Evolutionary conservation across 2,329 filamentous ascomycete species (phyloP).

Genomic region (Magnaporthiopsis incrustans): DNA sequence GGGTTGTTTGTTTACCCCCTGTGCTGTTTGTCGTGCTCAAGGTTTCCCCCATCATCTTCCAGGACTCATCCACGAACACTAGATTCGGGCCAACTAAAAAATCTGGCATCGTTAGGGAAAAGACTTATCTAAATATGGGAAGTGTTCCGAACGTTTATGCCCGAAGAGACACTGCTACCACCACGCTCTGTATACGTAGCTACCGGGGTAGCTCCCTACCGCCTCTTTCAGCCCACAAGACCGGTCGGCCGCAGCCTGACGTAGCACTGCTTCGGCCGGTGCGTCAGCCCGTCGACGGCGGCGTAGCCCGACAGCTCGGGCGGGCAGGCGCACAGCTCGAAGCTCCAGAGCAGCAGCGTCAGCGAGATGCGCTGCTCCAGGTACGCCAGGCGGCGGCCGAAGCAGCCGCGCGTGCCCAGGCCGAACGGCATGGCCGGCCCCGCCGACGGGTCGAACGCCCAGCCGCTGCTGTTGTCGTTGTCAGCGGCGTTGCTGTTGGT

Average conservation of each 20-base stretch:
- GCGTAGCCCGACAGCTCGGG: neutral
- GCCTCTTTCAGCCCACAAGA: constrained; percentile 9
- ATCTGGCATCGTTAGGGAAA: too few relatives aligned
- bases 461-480: constrained; percentile 15
- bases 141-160: too few relatives aligned
- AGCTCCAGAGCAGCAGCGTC: constrained; percentile 29
- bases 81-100: too few relatives aligned
- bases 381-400: constrained; percentile 28
- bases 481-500: constrained; percentile 10
- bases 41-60: too few relatives aligned
- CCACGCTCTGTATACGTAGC: too few relatives aligned
- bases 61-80: too few relatives aligned
- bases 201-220: neutral
- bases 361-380: constrained; percentile 26
- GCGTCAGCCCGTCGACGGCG: neutral
- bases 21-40: too few relatives aligned
- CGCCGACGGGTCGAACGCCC: neutral
- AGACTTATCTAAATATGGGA: too few relatives aligned
- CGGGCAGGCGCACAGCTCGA: constrained; percentile 18
- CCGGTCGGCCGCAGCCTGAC: constrained; percentile 15
- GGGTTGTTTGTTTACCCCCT: too few relatives aligned
- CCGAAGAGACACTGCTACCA: too few relatives aligned
- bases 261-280: neutral
- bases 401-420: constrained; percentile 28
- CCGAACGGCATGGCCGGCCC: constrained; percentile 24